Conservation (phyloP, 2,329 filamentous ascomycete species). For the Fusarium illudens region DNA sequence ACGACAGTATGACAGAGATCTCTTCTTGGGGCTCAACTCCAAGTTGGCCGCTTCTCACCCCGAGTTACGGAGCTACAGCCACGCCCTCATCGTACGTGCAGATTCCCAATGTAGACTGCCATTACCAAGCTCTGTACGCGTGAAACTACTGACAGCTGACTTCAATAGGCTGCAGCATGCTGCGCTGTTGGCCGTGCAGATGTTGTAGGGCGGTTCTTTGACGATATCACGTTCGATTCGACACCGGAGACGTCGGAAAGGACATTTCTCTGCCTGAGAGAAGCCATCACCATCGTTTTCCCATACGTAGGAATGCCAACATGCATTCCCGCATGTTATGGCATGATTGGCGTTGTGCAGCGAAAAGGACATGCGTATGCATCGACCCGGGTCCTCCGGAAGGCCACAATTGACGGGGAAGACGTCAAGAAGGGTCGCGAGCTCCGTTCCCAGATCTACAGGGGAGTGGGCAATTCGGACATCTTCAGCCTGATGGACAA, state of each 20-base stretch:
- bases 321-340: constrained; percentile 29
- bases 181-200: constrained; percentile 28
- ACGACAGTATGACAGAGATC: constrained; percentile 6
- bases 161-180: constrained; percentile 18
- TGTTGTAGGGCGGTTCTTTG: constrained; percentile 21
- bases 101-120: not conserved
- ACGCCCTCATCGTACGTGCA: constrained; percentile 13
- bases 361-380: constrained; percentile 21
- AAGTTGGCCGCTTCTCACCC: not conserved
- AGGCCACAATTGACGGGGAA: constrained; percentile 17
- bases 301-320: constrained; percentile 30
- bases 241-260: constrained; percentile 13
- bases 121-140: rapidly evolving
- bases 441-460: constrained; percentile 19
- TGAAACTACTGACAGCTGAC: not conserved
- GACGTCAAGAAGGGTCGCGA: constrained; percentile 13
- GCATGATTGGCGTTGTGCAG: constrained; percentile 31
- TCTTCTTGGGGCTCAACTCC: constrained; percentile 14
- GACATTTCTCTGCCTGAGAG: constrained; percentile 13
- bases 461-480: constrained; percentile 24
- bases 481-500: constrained; percentile 27
- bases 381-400: constrained; percentile 18
- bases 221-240: constrained; percentile 19
- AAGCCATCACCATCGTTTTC: constrained; percentile 27
- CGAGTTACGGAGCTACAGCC: constrained; percentile 1